Percentiles rank a stretch among this genome's conserved stretches.
phyloP scores from a whole-genome alignment of 2,329 filamentous ascomycete genomes.

The Lachnum nothofagi region DNA sequence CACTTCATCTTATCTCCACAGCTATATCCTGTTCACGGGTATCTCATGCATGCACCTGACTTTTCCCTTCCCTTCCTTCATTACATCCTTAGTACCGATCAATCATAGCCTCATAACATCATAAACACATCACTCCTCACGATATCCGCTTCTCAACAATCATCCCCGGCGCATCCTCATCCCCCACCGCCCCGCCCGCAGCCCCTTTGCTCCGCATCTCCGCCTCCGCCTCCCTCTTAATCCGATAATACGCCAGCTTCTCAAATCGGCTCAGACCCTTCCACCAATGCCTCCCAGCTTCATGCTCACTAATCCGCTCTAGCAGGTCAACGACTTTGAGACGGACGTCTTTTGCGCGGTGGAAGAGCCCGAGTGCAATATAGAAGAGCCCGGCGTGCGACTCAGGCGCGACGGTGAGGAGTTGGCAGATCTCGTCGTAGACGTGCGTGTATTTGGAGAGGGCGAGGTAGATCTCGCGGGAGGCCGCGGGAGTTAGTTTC shows the following conservation, averaged over 20 bases:
- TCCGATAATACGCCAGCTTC: constrained; percentile 76
- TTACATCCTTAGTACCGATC: too few relatives aligned
- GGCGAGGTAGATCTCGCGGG: constrained; percentile 78
- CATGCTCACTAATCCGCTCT: constrained; percentile 76
- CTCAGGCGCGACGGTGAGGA: constrained; percentile 77
- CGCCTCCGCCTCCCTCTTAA: constrained; percentile 61
- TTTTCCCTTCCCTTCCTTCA: constrained; percentile 18
- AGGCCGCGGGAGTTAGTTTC: constrained; percentile 69
- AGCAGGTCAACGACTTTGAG: constrained; percentile 72
- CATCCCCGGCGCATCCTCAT: constrained; percentile 21
- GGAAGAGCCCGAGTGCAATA: constrained; percentile 82
- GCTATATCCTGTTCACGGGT: constrained; percentile 16
- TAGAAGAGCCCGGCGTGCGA: constrained; percentile 87
- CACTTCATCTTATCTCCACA: not conserved
- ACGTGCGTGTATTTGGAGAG: constrained; percentile 69
- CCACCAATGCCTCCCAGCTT: constrained; percentile 93
- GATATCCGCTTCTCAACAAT: constrained; percentile 46
- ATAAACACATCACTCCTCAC: constrained; percentile 33
- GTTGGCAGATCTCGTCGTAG: constrained; percentile 79
- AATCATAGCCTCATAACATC: constrained; percentile 25
- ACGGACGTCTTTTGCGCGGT: constrained; percentile 76
- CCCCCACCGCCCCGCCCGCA: constrained; percentile 20
- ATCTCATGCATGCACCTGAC: constrained; percentile 16
- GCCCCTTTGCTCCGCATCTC: constrained; percentile 41
- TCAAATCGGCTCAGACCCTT: constrained; percentile 78